Evolutionary conservation across 345 rosid genomes (phyloP).

Genomic region (Murraya paniculata): DNA sequence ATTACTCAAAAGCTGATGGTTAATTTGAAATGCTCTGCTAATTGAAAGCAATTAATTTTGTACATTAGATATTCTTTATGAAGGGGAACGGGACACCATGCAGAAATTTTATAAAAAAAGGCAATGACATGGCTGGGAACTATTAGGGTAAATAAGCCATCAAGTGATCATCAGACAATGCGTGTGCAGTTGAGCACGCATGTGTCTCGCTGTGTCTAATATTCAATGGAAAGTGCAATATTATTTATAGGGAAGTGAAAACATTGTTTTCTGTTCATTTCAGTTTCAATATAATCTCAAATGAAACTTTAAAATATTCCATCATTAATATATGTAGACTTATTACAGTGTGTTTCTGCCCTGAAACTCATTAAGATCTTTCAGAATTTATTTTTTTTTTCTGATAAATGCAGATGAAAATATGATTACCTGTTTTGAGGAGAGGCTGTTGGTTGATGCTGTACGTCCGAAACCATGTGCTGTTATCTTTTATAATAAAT

Average conservation of each 20-base stretch:
- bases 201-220: background rate
- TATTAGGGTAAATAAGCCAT: background rate
- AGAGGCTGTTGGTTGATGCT: background rate
- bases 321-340: background rate
- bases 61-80: background rate
- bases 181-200: conserved; percentile 4
- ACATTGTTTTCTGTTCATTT: too few relatives aligned
- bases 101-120: background rate
- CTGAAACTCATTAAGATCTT: background rate
- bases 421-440: conserved; percentile 6
- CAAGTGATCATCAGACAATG: background rate
- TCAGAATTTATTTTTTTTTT: too few relatives aligned
- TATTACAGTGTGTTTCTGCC: background rate
- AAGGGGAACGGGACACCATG: background rate
- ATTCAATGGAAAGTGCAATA: background rate
- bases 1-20: conserved; percentile 1
- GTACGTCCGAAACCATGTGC: conserved; percentile 11
- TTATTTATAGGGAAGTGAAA: background rate
- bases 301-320: background rate
- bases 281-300: background rate
- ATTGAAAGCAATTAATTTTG: conserved; percentile 1
- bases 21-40: background rate
- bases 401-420: conserved; percentile 2
- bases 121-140: background rate
- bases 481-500: conserved; percentile 12